Conservation (phyloP, 2,329 filamentous ascomycete genomes). For the Penicillium paneum region DNA sequence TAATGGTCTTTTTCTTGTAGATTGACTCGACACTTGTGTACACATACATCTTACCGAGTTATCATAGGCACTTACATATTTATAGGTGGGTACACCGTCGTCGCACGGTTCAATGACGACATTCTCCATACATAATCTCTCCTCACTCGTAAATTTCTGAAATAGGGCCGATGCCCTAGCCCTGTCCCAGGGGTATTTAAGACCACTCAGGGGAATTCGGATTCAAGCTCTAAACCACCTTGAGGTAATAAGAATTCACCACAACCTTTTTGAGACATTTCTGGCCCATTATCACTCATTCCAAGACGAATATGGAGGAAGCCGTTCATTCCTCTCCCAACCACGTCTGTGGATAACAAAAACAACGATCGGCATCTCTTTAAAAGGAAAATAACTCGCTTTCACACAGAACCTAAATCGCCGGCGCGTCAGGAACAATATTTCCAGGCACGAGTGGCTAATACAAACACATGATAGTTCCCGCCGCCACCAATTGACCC, state of each 20-base stretch:
- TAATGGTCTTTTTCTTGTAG: no score
- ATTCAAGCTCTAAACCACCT: not conserved
- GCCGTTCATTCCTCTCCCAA: not conserved
- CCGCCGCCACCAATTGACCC: not conserved
- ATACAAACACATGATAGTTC: not conserved
- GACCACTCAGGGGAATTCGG: not conserved
- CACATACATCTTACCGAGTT: not conserved
- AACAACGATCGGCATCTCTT: not conserved
- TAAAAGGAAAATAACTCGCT: not conserved
- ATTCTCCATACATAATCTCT: slow-evolving; percentile 12
- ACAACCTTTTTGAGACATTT: not conserved
- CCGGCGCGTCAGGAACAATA: not conserved
- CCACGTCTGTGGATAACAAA: not conserved
- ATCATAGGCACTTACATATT: not conserved
- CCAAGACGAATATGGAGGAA: not conserved
- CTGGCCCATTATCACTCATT: not conserved
- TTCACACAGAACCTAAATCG: not conserved
- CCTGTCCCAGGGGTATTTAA: slow-evolving; percentile 15
- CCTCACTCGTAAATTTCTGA: slow-evolving; percentile 3
- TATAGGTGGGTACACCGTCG: not conserved
- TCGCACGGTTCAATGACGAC: slow-evolving; percentile 15
- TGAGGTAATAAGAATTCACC: not conserved
- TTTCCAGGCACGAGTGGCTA: not conserved
- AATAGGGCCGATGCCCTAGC: slow-evolving; percentile 19
- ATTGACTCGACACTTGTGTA: not conserved